Conservation (phyloP, 1,284 basidiomycete species). For the Takashimella tepidaria region DNA sequence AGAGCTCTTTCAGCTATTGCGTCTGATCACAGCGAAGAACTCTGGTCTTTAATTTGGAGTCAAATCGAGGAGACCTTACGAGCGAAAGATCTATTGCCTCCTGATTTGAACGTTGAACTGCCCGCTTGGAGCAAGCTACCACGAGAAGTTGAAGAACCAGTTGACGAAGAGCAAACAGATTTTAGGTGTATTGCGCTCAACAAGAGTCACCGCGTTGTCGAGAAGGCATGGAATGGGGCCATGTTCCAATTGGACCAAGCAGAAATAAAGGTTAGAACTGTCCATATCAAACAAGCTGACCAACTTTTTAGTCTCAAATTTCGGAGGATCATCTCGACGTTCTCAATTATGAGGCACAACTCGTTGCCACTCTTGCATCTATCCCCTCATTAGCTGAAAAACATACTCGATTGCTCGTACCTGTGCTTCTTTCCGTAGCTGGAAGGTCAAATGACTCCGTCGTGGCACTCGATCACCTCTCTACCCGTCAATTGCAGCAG, state of each 20-base stretch:
- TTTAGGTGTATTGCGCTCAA: slow-evolving; percentile 38
- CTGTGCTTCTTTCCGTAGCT: slow-evolving; percentile 60
- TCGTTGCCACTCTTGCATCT: slow-evolving; percentile 64
- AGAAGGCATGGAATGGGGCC: background rate
- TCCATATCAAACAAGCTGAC: slow-evolving; percentile 12
- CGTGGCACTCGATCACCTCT: slow-evolving; percentile 27
- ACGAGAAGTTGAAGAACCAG: slow-evolving; percentile 7
- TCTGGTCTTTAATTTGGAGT: slow-evolving; percentile 67
- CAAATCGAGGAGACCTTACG: slow-evolving; percentile 53
- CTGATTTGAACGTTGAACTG: slow-evolving; percentile 26
- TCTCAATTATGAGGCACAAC: slow-evolving; percentile 70
- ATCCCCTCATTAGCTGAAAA: slow-evolving; percentile 69
- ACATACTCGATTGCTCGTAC: slow-evolving; percentile 73
- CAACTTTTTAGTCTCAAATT: slow-evolving; percentile 54
- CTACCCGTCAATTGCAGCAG: slow-evolving; percentile 45
- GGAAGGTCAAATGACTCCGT: slow-evolving; percentile 7
- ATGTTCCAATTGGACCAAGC: slow-evolving; percentile 20
- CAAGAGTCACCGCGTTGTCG: slow-evolving; percentile 14
- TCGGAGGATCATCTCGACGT: slow-evolving; percentile 66
- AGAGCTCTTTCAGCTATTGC: slow-evolving; percentile 61
- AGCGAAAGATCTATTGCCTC: slow-evolving; percentile 17
- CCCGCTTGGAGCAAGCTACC: slow-evolving; percentile 33
- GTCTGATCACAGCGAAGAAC: slow-evolving; percentile 58
- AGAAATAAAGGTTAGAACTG: slow-evolving; percentile 30
- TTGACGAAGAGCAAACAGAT: slow-evolving; percentile 36